Evolutionary conservation across 768 basidiomycete genomes (phyloP).

Genomic region (Leccinum subtestaceum): DNA sequence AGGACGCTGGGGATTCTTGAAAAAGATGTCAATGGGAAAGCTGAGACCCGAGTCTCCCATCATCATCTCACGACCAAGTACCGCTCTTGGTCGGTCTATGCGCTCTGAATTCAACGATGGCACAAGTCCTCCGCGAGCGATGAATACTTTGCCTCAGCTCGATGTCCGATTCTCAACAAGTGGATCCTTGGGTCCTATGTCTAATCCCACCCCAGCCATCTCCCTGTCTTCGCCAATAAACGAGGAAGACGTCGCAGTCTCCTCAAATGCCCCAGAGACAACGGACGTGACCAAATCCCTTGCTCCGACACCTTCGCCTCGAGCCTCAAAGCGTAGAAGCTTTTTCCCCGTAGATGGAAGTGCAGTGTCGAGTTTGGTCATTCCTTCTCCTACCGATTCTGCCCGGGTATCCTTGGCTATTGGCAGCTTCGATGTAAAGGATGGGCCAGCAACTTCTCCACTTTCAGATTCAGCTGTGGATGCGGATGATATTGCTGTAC

Average conservation of each 20-base stretch:
- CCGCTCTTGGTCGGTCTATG: slow-evolving; percentile 24
- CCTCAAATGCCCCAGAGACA: slow-evolving; percentile 5
- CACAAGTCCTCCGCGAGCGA: slow-evolving; percentile 28
- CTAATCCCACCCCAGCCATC: slow-evolving; percentile 34
- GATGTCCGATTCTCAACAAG: slow-evolving; percentile 73
- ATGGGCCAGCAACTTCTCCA: slow-evolving; percentile 24
- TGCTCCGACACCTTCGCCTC: slow-evolving; percentile 40
- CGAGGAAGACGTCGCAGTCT: slow-evolving; percentile 19
- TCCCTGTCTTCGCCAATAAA: slow-evolving; percentile 22
- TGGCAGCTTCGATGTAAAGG: slow-evolving; percentile 34
- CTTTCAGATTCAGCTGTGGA: slow-evolving; percentile 52
- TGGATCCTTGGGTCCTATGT: slow-evolving; percentile 54
- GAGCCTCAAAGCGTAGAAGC: slow-evolving; percentile 73
- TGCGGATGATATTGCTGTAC: slow-evolving; percentile 38
- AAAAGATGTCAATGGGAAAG: slow-evolving; percentile 98
- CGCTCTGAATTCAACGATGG: slow-evolving; percentile 19
- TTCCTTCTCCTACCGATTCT: slow-evolving; percentile 63
- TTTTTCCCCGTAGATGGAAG: slow-evolving; percentile 84
- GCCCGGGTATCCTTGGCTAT: slow-evolving; percentile 48
- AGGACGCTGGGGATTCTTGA: slow-evolving; percentile 91
- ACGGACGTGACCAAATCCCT: slow-evolving; percentile 34
- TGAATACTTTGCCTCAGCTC: slow-evolving; percentile 54
- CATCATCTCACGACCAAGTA: slow-evolving; percentile 35
- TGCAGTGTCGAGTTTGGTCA: slow-evolving; percentile 55
- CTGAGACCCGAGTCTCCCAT: slow-evolving; percentile 65